Conservation (phyloP, 1,139 yeast genomes). For the Yamadazyma kanchanaburiensis region DNA sequence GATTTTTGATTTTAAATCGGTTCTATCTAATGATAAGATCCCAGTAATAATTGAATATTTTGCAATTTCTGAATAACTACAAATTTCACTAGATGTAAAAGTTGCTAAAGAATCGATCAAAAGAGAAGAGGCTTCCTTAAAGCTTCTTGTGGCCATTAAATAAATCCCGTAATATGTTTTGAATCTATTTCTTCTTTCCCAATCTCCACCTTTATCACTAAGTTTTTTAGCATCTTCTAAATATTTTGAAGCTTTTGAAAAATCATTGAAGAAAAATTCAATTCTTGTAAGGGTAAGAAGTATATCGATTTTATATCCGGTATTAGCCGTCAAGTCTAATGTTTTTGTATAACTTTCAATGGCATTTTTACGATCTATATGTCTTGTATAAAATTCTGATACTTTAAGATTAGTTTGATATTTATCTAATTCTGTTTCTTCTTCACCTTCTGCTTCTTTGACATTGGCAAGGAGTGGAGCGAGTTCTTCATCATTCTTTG, state of each 20-base stretch:
- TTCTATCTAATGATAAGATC: conserved; percentile 75
- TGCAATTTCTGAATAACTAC: conserved; percentile 87
- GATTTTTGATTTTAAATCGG: conserved; percentile 76
- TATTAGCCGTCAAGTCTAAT: conserved; percentile 73
- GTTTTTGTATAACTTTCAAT: conserved; percentile 69
- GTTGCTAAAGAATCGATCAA: conserved; percentile 92
- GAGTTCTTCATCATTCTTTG: conserved; percentile 54
- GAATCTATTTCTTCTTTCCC: conserved; percentile 96
- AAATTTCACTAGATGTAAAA: conserved; percentile 90
- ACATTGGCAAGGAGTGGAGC: conserved; percentile 59
- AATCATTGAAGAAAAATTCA: conserved; percentile 85
- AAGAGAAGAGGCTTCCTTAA: conserved; percentile 75
- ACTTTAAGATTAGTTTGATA: conserved; percentile 74
- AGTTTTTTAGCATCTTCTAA: conserved; percentile 69
- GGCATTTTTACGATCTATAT: conserved; percentile 82
- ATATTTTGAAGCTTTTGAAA: conserved; percentile 63
- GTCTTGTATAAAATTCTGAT: conserved; percentile 84
- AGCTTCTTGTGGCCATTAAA: conserved; percentile 79
- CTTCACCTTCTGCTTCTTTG: conserved; percentile 76
- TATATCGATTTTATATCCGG: conserved; percentile 89
- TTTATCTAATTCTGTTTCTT: conserved; percentile 85
- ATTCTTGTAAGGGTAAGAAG: conserved; percentile 76
- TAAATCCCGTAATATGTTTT: conserved; percentile 90
- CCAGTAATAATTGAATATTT: conserved; percentile 87
- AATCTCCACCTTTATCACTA: conserved; percentile 96